Evolutionary conservation across 169 alveolate species (phyloP).

Genomic region (Cryptosporidium bovis): DNA sequence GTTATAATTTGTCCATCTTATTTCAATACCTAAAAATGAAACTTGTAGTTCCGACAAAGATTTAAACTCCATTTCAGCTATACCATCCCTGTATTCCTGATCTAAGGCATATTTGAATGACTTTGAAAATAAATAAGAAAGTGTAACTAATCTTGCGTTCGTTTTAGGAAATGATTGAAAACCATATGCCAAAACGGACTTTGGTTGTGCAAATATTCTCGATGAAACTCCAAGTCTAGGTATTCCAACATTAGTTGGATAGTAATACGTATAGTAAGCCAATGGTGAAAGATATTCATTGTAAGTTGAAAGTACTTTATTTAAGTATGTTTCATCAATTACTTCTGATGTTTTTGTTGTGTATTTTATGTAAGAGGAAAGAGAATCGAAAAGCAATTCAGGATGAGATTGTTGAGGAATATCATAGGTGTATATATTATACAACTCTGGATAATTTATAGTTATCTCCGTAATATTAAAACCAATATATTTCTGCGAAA

Average conservation of each 20-base stretch:
- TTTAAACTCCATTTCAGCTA: constrained; percentile 1
- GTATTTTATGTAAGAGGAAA: constrained; percentile 44
- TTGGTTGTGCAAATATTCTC: constrained; percentile 30
- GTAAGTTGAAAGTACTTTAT: constrained; percentile 26
- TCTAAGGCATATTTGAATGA: constrained; percentile 7
- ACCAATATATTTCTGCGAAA: constrained; percentile 2
- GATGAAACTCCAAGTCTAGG: constrained; percentile 1
- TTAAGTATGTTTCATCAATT: constrained; percentile 24
- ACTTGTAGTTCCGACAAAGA: constrained; percentile 28
- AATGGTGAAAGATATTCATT: constrained; percentile 19
- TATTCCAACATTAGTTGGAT: constrained; percentile 24
- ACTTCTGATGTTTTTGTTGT: constrained; percentile 38
- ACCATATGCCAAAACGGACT: constrained; percentile 28
- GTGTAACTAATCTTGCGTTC: constrained; percentile 30
- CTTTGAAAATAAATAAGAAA: constrained; percentile 36
- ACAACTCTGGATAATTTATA: constrained; percentile 26
- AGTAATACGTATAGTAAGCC: constrained; percentile 40
- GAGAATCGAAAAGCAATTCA: constrained; percentile 14
- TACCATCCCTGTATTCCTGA: constrained; percentile 6
- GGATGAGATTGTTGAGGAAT: constrained; percentile 39
- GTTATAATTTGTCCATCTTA: too few relatives aligned
- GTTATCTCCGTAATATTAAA: constrained; percentile 30
- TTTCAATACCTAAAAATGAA: constrained; percentile 7
- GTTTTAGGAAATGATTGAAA: constrained; percentile 11
- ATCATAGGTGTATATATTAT: constrained; percentile 40